phyloP scores from a whole-genome alignment of 2,329 filamentous ascomycete genomes.

The Colletotrichum sp. region DNA sequence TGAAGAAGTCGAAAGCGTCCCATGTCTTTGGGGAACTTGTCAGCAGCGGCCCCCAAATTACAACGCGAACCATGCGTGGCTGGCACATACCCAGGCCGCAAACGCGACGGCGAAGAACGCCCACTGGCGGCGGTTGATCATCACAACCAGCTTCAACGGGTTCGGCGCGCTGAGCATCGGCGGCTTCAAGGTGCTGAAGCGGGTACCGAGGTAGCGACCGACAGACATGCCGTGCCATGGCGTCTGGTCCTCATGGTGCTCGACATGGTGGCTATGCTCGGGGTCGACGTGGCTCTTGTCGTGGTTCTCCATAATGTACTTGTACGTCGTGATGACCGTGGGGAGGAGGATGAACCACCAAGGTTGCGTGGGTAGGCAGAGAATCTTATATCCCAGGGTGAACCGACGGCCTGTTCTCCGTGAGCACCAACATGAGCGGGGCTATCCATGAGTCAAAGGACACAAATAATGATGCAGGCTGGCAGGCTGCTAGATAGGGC shows the following conservation, averaged over 20 bases:
- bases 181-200: slow-evolving; percentile 61
- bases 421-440: background rate
- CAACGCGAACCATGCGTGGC: background rate
- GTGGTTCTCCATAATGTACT: background rate
- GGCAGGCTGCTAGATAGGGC: background rate
- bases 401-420: background rate
- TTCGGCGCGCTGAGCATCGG: slow-evolving; percentile 60
- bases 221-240: slow-evolving; percentile 56
- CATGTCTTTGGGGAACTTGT: slow-evolving; percentile 47
- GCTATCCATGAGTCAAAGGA: slow-evolving; percentile 11
- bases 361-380: background rate
- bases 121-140: slow-evolving; percentile 58
- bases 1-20: slow-evolving; percentile 73
- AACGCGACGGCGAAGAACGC: slow-evolving; percentile 61
- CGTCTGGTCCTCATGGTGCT: slow-evolving; percentile 33
- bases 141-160: slow-evolving; percentile 52
- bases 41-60: background rate
- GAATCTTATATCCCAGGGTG: background rate
- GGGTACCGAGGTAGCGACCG: slow-evolving; percentile 53
- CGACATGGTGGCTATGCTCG: background rate
- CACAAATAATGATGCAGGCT: background rate
- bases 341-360: background rate
- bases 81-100: slow-evolving; percentile 55
- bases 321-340: background rate
- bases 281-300: slow-evolving; percentile 3